Base-by-base conservation (phyloP, 2,329 filamentous ascomycete species). In the Madurella mycetomatis region DNA sequence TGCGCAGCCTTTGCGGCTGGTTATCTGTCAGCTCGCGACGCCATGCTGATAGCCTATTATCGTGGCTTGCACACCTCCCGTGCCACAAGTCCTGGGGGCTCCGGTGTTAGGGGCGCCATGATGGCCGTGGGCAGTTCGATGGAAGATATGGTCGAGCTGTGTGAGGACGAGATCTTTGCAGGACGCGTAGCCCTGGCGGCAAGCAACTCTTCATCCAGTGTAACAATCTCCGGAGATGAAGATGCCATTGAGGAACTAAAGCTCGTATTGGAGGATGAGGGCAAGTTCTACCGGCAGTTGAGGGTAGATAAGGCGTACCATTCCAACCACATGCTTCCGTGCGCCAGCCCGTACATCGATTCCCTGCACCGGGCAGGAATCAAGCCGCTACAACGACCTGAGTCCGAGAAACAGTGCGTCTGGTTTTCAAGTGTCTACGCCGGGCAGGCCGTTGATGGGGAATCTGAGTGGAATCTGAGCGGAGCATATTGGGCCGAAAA, bases 61-160 rank as follows among this genome's bases (percentile, higher is more conserved):
- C 72, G 78, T 0, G 76, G 76, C 0, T 59, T 71, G 12, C 64
- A 66, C 47, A n/a, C n/a, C n/a, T n/a, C n/a, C n/a, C n/a, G n/a
- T n/a, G n/a, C n/a, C n/a, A n/a, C n/a, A n/a, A n/a, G n/a, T n/a
- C n/a, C n/a, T n/a, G n/a, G n/a, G n/a, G n/a, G n/a, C n/a, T n/a
- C n/a, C n/a, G n/a, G n/a, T n/a, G n/a, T n/a, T n/a, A n/a, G 34
- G 30, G 77, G 77, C 1, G 70, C 67, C 1, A 82, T 82, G 79
- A 61, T 80, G 39, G 77, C 77, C 0, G 74, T 73, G 0, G 75
- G 73, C 0, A 67, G n/a, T n/a, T n/a, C n/a, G n/a, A n/a, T n/a
- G n/a, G n/a, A n/a, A n/a, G n/a, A n/a, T n/a, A n/a, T n/a, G n/a
- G n/a, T n/a, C n/a, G n/a, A n/a, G n/a, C n/a, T n/a, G n/a, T n/a